A percentile compares a stretch with the other conserved stretches of the same genome.
These are phyloP conservation scores for Alisma plantagoaquatica DNA, from an alignment of 106 monocot species.

Conservation along the genomic window DNA sequence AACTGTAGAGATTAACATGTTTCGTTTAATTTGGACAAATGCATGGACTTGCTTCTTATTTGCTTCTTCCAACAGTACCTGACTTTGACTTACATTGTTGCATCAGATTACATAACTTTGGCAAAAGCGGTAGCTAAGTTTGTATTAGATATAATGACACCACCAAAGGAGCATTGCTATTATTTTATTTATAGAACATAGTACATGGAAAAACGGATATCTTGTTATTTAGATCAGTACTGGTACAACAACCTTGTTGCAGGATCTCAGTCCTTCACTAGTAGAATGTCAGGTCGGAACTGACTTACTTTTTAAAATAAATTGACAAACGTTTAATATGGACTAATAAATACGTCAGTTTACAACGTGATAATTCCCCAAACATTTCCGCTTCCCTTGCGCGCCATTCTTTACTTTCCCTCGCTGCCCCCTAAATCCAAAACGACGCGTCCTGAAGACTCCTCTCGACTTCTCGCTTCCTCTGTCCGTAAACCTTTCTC, in stretches of 20 bases:
- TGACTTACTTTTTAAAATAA: too few species aligned
- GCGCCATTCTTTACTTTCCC: neutral
- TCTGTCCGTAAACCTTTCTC: too few species aligned
- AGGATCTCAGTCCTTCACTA: neutral
- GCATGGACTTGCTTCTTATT: neutral
- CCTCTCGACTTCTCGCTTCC: neutral
- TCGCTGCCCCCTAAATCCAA: neutral
- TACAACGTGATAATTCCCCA: too few species aligned
- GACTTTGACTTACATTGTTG: neutral
- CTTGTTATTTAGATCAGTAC: too few species aligned
- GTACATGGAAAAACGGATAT: too few species aligned
- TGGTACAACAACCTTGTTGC: too few species aligned
- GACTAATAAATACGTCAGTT: too few species aligned
- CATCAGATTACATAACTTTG: too few species aligned
- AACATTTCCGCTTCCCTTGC: neutral
- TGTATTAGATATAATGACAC: too few species aligned
- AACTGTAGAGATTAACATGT: neutral
- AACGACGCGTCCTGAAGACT: too few species aligned
- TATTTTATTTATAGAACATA: neutral
- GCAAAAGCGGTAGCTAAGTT: too few species aligned
- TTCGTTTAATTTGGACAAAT: neutral
- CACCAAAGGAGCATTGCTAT: neutral
- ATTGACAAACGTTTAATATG: too few species aligned
- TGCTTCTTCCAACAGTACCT: neutral
- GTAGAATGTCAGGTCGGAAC: neutral